phyloP scores from a whole-genome alignment of 192 early-diverging fungal species.

The Linnemannia zychae region DNA sequence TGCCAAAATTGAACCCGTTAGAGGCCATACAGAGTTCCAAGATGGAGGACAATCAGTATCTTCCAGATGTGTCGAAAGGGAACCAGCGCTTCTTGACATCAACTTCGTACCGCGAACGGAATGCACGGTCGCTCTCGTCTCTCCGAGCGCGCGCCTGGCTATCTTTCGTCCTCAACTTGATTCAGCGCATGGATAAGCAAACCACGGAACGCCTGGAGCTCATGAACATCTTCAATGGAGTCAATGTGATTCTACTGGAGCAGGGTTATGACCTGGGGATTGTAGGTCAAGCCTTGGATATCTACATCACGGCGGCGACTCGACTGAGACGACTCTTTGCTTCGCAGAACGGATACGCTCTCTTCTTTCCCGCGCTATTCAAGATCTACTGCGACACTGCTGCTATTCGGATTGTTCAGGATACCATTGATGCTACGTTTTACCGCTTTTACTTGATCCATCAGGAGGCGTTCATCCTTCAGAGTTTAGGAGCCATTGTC shows the following conservation, averaged over 20 bases:
- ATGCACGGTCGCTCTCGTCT: slow-evolving; percentile 46
- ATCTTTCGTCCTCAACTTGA: slow-evolving; percentile 62
- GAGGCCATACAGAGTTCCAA: slow-evolving; percentile 11
- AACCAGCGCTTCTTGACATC: background rate
- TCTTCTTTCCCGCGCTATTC: slow-evolving; percentile 67
- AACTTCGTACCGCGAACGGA: slow-evolving; percentile 1
- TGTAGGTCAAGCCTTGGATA: slow-evolving; percentile 62
- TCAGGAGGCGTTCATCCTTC: slow-evolving; percentile 71
- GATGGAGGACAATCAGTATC: slow-evolving; percentile 39
- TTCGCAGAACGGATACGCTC: slow-evolving; percentile 64
- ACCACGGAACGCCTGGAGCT: slow-evolving; percentile 65
- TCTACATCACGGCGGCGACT: slow-evolving; percentile 63
- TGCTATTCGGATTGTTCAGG: slow-evolving; percentile 42
- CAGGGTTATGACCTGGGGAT: slow-evolving; percentile 65
- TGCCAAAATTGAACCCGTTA: slow-evolving; percentile 19
- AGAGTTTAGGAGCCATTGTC: slow-evolving; percentile 64
- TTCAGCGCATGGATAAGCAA: slow-evolving; percentile 65
- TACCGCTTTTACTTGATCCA: slow-evolving; percentile 67
- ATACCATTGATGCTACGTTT: slow-evolving; percentile 63
- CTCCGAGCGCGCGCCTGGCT: slow-evolving; percentile 68
- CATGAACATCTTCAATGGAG: slow-evolving; percentile 60
- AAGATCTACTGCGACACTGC: slow-evolving; percentile 67
- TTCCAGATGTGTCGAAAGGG: slow-evolving; percentile 55
- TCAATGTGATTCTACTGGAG: slow-evolving; percentile 64
- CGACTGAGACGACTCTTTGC: slow-evolving; percentile 66